Base-by-base conservation (phyloP, 768 basidiomycete species). In the Crucibulum laeve region DNA sequence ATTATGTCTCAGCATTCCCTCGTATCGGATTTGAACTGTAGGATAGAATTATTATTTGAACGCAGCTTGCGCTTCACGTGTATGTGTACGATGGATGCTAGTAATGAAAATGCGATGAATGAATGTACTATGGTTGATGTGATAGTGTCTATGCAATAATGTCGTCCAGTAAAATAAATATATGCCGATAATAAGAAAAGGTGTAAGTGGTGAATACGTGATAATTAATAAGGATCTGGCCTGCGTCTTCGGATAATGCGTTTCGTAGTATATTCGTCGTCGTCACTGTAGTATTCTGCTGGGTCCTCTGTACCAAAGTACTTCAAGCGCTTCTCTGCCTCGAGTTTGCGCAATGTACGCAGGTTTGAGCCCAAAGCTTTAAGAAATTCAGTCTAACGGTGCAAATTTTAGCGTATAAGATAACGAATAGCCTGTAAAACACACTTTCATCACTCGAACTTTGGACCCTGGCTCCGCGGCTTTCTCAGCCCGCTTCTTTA, bases 361-460 rank as follows among this genome's bases (percentile, higher is more conserved):
- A 89, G 68, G 46, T 77, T 71, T n/a, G 62, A 43, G 7, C 72
- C 65, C 38, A 89, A 62, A 3, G 79, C 76, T 56, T 76, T 86
- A 53, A 83, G 69, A 53, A 89, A 89, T 22, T 85, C 82, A 52
- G 68, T 82, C 87, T 89, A 22, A 37, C 10, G 24, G 38, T 13
- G 11, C n/a, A 24, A 38, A 39, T 21, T 22, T 30, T 25, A n/a
- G 24, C 7, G 23, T 2, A 23, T 28, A 25, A 4, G 7, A 40
- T 13, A n/a, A 45, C 11, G 18, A 30, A 15, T 6, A 35, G n/a
- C n/a, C n/a, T n/a, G n/a, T 4, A 17, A 4, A 22, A 45, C 70
- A 45, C 41, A 85, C 87, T 76, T 83, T 87, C 26, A 68, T 57
- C 24, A 81, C 53, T 23, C 77, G 74, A n/a, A 76, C 48, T 55